Evolutionary conservation across 805 yeast species (phyloP), one percentile per base, ranked within the genome.

Genomic region (Barnettozyma botsteinii): DNA sequence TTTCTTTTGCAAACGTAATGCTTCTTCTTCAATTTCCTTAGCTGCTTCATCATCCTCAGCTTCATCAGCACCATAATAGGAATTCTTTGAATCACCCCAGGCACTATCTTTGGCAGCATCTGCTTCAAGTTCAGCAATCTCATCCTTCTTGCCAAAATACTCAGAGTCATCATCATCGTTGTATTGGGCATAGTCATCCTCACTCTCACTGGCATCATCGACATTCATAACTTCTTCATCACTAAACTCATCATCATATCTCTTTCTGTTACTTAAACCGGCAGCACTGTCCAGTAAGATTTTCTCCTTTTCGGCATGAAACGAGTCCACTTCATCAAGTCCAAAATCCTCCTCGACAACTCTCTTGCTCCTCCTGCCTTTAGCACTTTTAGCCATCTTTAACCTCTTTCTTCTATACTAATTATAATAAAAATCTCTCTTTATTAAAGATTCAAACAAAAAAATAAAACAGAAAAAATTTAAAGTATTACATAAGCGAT

Each of bases 11-110:
- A 86, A 79, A 55, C 87, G 78, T 35, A 85, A 56, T 0, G 98
- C 98, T 62, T 93, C 97, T 51, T 77, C 79, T 42, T 91, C 93
- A 63, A 88, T 80, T 46, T 76, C 79, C 46, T 77, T 79, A 5
- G 86, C 84, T 24, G 78, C 80, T 39, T 79, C 94, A 24, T 81
- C 91, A 48, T 85, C 65, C 47, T 75, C 70, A 4, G 63, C 48
- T 35, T 67, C 69, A 56, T 58, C 75, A n/a, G 72, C 75, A 47
- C 94, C 60, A 71, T 85, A 49, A 64, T 66, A 68, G 37, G 66
- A 65, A 26, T 57, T 55, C 43, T 67, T 62, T 50, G 61, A 67
- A 37, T 61, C 48, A 59, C 75, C 75, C 75, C 75, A 70, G 0
- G 65, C 69, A 34, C 57, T 61, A 60, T 75, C 65, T 59, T 72